Evolutionary conservation across 768 basidiomycete species (phyloP).

Genomic region (Suillus bovinus): DNA sequence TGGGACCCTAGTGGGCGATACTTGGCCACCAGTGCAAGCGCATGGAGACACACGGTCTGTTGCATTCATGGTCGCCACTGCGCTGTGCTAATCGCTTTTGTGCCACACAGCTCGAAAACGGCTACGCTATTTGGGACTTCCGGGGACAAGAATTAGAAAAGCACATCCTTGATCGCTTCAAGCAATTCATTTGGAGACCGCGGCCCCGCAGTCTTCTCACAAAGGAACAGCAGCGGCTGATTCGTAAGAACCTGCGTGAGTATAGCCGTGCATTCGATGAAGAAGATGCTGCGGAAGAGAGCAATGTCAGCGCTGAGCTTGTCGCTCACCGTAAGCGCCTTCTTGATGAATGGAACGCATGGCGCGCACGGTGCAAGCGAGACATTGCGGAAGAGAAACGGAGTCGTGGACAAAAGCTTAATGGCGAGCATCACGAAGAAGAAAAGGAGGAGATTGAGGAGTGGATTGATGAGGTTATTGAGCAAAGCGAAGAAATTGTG

Average conservation of each 20-base stretch:
- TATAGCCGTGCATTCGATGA: conserved; percentile 93
- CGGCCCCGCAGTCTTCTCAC: conserved; percentile 86
- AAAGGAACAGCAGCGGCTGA: conserved; percentile 83
- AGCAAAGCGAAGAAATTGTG: conserved; percentile 83
- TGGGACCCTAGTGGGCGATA: conserved; percentile 98
- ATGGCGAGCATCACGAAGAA: conserved; percentile 44
- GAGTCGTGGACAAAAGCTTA: conserved; percentile 36
- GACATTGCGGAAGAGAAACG: conserved; percentile 60
- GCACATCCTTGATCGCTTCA: conserved; percentile 90
- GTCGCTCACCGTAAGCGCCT: conserved; percentile 87
- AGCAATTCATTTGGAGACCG: conserved; percentile 98
- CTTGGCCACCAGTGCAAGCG: conserved; percentile 89
- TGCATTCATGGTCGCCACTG: neutral
- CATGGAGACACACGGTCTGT: conserved; percentile 91
- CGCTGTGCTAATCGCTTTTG: conserved; percentile 14
- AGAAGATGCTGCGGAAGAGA: conserved; percentile 95
- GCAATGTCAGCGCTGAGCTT: conserved; percentile 91
- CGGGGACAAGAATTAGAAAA: conserved; percentile 93
- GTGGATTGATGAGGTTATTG: conserved; percentile 91
- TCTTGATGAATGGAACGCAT: conserved; percentile 99
- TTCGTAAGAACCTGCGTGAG: conserved; percentile 88
- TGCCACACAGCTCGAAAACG: conserved; percentile 83
- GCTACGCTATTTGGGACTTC: conserved; percentile 97
- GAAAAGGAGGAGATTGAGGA: conserved; percentile 91
- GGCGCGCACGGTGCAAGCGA: conserved; percentile 74